These are phyloP conservation scores for Cyberlindnera samutprakarnensis DNA, from an alignment of 805 yeast genomes.

Conservation along the genomic window DNA sequence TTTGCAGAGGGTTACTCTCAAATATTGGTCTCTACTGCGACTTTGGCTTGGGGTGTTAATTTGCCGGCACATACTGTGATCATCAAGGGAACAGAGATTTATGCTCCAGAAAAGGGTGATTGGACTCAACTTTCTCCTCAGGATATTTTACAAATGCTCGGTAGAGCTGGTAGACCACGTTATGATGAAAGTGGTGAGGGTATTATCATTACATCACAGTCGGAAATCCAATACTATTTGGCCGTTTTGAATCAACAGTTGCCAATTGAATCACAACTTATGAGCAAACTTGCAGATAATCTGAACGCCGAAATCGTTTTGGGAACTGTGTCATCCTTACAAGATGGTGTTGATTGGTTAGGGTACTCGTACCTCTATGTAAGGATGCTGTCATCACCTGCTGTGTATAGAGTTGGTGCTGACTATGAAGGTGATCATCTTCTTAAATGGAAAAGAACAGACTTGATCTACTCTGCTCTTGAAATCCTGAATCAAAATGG, in stretches of 20 bases:
- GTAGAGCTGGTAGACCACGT: slow-evolving; percentile 96
- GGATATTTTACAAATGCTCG: slow-evolving; percentile 94
- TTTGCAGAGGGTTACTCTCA: slow-evolving; percentile 85
- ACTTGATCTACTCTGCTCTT: slow-evolving; percentile 74
- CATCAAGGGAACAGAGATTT: slow-evolving; percentile 88
- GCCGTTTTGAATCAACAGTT: slow-evolving; percentile 87
- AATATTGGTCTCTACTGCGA: slow-evolving; percentile 83
- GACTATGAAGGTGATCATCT: slow-evolving; percentile 46
- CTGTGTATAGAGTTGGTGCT: slow-evolving; percentile 65
- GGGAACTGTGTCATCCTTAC: slow-evolving; percentile 52
- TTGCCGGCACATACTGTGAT: slow-evolving; percentile 93
- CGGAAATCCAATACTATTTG: slow-evolving; percentile 79
- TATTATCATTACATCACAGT: slow-evolving; percentile 80
- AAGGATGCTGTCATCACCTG: slow-evolving; percentile 70
- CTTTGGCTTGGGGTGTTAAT: slow-evolving; percentile 96
- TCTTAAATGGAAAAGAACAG: slow-evolving; percentile 48
- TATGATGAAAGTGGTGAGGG: slow-evolving; percentile 93
- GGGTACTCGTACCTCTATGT: slow-evolving; percentile 71
- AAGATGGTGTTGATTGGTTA: slow-evolving; percentile 77
- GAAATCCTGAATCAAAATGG: slow-evolving; percentile 44
- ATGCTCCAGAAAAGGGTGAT: slow-evolving; percentile 81
- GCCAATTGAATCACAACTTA: slow-evolving; percentile 86
- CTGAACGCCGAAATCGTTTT: slow-evolving; percentile 82
- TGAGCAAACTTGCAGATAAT: slow-evolving; percentile 61
- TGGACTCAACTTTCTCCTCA: slow-evolving; percentile 95